phyloP scores from a whole-genome alignment of 164 flowering plant genomes.

The Euptelea pleiosperma region DNA sequence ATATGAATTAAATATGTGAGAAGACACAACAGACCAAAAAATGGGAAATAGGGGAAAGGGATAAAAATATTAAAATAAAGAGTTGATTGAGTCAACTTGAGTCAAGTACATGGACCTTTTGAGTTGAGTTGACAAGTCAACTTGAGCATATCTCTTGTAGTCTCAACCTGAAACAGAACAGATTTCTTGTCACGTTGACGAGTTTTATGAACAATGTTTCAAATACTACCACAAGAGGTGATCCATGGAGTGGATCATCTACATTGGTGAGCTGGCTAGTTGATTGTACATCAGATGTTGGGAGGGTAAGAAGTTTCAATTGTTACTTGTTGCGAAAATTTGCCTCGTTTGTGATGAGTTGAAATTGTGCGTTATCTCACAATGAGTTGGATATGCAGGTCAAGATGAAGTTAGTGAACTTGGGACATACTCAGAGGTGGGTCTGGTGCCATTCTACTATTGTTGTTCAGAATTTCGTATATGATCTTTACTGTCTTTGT shows the following conservation, averaged over 20 bases:
- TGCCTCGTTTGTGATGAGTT: background rate
- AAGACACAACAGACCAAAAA: too few species aligned
- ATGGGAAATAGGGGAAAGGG: too few species aligned
- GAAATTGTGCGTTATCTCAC: conserved; percentile 1
- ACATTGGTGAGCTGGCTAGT: background rate
- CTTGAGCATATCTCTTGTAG: too few species aligned
- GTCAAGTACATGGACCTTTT: too few species aligned
- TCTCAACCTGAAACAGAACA: too few species aligned
- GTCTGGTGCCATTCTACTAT: conserved; percentile 12
- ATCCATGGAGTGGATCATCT: background rate
- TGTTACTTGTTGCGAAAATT: background rate
- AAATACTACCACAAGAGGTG: background rate
- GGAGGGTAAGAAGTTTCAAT: background rate
- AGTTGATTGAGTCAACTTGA: too few species aligned
- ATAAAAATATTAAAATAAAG: too few species aligned
- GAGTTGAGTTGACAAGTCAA: too few species aligned
- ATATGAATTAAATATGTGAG: too few species aligned
- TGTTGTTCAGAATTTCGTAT: too few species aligned
- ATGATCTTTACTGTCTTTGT: background rate
- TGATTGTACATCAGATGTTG: background rate
- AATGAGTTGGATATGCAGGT: conserved; percentile 57
- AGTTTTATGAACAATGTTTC: too few species aligned
- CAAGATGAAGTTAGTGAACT: conserved; percentile 65
- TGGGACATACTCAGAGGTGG: conserved; percentile 90
- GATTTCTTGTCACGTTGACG: too few species aligned